phyloP scores from a whole-genome alignment of 441 rosid genomes.

The Gossypium gossypioides region DNA sequence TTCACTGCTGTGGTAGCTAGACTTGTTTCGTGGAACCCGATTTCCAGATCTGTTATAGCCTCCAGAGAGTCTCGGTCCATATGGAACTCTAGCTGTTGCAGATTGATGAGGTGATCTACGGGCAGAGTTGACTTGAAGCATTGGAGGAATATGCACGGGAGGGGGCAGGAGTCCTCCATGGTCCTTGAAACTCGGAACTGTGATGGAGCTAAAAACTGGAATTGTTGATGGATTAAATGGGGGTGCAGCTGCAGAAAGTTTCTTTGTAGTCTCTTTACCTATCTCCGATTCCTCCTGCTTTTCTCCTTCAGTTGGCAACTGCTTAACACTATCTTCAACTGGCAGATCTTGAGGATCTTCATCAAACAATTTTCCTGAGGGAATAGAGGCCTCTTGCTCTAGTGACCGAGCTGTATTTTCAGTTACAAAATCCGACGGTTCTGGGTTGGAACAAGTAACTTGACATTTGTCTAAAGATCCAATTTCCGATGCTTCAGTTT shows the following conservation, averaged over 20 bases:
- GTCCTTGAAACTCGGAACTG: conserved; percentile 55
- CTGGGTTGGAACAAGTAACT: conserved; percentile 21
- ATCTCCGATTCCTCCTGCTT: conserved; percentile 42
- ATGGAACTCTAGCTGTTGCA: conserved; percentile 69
- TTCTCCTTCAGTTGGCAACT: conserved; percentile 36
- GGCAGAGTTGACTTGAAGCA: conserved; percentile 53
- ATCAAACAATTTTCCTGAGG: conserved; percentile 26
- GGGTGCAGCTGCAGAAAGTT: conserved; percentile 72
- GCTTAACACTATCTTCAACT: conserved; percentile 24
- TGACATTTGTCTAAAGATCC: conserved; percentile 26
- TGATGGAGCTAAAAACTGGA: conserved; percentile 54
- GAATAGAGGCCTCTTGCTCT: conserved; percentile 28
- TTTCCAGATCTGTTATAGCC: conserved; percentile 62
- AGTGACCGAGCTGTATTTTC: conserved; percentile 15
- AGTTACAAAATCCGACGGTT: conserved; percentile 17
- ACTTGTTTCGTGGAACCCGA: conserved; percentile 48
- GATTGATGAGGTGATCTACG: conserved; percentile 80
- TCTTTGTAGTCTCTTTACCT: conserved; percentile 54
- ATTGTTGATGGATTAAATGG: conserved; percentile 59
- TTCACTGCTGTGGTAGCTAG: conserved; percentile 41
- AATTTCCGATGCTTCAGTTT: conserved; percentile 18
- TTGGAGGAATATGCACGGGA: conserved; percentile 61
- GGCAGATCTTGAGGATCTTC: conserved; percentile 29
- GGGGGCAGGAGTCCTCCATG: conserved; percentile 69
- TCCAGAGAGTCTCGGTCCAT: conserved; percentile 78